Base-by-base conservation (phyloP, 108 stramenopile genomes). In the Pelagomonas calceolata region DNA sequence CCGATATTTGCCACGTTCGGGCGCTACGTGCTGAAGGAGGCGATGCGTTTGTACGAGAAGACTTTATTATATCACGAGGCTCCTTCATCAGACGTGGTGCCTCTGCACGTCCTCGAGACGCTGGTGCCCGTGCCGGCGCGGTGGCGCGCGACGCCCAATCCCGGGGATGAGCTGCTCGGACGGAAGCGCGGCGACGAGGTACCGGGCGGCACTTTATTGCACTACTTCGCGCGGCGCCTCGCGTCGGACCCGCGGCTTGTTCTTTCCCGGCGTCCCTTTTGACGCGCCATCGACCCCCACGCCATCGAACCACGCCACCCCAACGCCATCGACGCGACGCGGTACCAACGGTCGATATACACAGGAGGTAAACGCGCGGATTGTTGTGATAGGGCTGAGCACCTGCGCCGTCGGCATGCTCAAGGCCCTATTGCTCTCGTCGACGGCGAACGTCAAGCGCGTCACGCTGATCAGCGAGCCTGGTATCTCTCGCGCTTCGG, bases 11-110 rank as follows among this genome's bases (percentile, higher is more conserved):
- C 67, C 31, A 72, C 75, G 15, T 75, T 73, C 71, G 75, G 67
- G 43, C 46, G 80, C 3, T 81, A 74, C 65, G 66, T 79, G 44
- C 34, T 84, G 33, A 79, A 78, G 67, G 83, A 82, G 76, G 79
- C 81, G 4, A 84, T 84, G 83, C 78, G 83, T 31, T 68, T 78
- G 37, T 78, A 66, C 66, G 79, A 77, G 33, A 77, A 80, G 73
- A 69, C 79, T 18, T 81, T 81, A n/a, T 36, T 82, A 15, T 77
- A 79, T 79, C 78, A 77, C 76, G 39, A 75, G 65, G 39, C 72
- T 32, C 34, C 66, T 30, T 72, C 80, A 1, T 39, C 36, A 29
- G 34, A 68, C 21, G 44, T 43, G 31, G 64, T 81, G 10, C 82
- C 82, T 32, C 37, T 26, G 12, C 33, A 65, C 26, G 67, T 83